Base-by-base conservation (phyloP, 208 protist genomes). In the Acanthamoeba sp. region DNA sequence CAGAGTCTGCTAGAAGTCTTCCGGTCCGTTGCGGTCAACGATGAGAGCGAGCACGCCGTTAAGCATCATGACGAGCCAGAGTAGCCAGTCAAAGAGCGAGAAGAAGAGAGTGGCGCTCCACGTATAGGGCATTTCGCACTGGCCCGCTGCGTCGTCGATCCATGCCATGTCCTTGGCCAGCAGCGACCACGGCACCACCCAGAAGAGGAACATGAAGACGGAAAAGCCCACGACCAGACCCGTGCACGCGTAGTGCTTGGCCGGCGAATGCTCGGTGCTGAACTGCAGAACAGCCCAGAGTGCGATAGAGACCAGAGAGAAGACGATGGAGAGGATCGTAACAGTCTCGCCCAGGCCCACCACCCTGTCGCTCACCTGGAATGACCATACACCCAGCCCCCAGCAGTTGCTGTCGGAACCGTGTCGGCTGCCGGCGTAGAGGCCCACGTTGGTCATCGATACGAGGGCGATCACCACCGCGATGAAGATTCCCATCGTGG, bases 61-160 rank as follows among this genome's bases (percentile, higher is more conserved):
- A 38, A 84, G 16, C 14, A 84, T 9, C 73, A 84, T 84, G 12
- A 84, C 20, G 6, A 84, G n/a, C 73, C 73, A 84, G 12, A 84
- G 73, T 4, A 84, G 40, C 73, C 36, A 55, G 42, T 84, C 40
- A 38, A 84, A 84, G 34, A 84, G 73, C 9, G 73, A 84, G 73
- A 84, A 84, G 73, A 84, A 84, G 18, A 84, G 40, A 20, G 73
- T 52, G 73, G 73, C 73, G 73, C 73, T 84, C 73, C 73, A 84
- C 22, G 73, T 84, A 38, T 84, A 84, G 22, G 73, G 73, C 73
- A 84, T 84, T n/a, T 84, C 40, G 73, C 73, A 84, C 6, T 22
- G 2, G 38, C 18, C 73, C 16, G 10, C 29, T 6, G 34, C n/a
- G 36, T 45, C 42, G 73, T 84, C 73, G 12, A 36, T 24, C 27